phyloP scores from a whole-genome alignment of 805 yeast genomes.

The Metschnikowia gelsemii region DNA sequence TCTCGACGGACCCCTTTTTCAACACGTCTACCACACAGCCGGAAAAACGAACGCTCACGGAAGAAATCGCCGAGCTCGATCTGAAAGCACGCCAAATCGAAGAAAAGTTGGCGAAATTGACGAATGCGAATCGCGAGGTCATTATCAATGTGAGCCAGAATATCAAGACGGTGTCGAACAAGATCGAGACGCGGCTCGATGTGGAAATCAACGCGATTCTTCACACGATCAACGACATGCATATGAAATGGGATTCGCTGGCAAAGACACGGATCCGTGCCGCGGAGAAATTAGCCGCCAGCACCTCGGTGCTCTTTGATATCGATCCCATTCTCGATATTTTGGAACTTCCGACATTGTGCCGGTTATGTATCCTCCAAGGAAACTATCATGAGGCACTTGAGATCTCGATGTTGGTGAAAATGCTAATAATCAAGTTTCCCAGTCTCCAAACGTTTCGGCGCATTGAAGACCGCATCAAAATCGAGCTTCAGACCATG shows the following conservation, averaged over 20 bases:
- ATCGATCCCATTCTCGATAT: constrained; percentile 74
- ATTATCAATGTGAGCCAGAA: constrained; percentile 43
- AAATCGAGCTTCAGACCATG: constrained; percentile 61
- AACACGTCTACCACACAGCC: constrained; percentile 31
- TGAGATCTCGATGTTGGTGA: constrained; percentile 73
- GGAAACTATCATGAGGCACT: constrained; percentile 90
- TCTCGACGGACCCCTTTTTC: constrained; percentile 45
- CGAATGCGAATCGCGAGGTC: constrained; percentile 44
- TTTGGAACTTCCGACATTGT: constrained; percentile 78
- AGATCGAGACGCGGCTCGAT: constrained; percentile 18
- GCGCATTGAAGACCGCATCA: constrained; percentile 51
- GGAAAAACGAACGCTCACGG: constrained; percentile 43
- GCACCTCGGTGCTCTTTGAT: constrained; percentile 49
- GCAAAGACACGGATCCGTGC: constrained; percentile 5
- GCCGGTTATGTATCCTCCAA: constrained; percentile 77
- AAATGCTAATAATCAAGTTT: constrained; percentile 67
- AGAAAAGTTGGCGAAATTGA: constrained; percentile 41
- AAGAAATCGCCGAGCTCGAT: constrained; percentile 74
- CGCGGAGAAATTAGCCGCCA: constrained; percentile 25
- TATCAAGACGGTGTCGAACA: constrained; percentile 21
- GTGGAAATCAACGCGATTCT: constrained; percentile 14
- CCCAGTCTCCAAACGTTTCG: constrained; percentile 56
- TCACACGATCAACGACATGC: constrained; percentile 7
- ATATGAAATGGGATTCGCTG: constrained; percentile 5
- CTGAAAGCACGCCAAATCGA: constrained; percentile 51